Base-by-base conservation (phyloP, 2,329 filamentous ascomycete genomes). In the Penicillium sp. region DNA sequence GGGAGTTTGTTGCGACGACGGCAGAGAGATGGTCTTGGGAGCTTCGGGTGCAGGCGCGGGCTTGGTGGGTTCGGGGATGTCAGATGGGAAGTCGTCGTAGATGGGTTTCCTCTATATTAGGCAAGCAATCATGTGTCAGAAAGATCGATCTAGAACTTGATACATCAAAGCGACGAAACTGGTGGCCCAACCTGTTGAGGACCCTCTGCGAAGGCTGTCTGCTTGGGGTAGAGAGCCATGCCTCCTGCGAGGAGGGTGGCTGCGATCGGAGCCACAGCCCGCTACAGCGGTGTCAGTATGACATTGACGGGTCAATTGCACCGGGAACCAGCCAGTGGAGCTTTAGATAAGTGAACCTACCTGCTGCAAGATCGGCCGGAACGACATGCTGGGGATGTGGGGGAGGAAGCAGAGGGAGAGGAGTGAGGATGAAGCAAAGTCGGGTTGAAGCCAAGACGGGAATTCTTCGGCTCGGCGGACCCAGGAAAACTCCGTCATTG, bases 151-250 rank as follows among this genome's bases (percentile, higher is more conserved):
- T 29, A 5, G 19, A 7, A 18, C 15, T 18, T 19, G 13, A 7
- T 19, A 29, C 5, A 7, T n/a, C 25, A n/a, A 13, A n/a, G 14
- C 28, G n/a, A 31, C 8, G 18, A 11, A 26, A 13, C 20, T 6
- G 33, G 15, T 17, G 17, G 45, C 45, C 36, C 48, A 16, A 41
- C 46, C 60, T 68, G 59, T 26, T 51, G 51, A 36, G 68, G 65
- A 41, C 63, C 63, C 56, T 73, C 70, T 40, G 70, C 70, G 46
- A 61, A 68, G 18, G 60, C 67, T 41, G 62, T 69, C 39, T 60
- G 62, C 46, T 63, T 63, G 39, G 67, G 68, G 52, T 66, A 64
- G 48, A 65, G 43, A 45, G 60, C 60, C 36, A 68, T 57, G 45
- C 62, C 62, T 52, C 65, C 65, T 48, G 62, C 65, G 45, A 69